A percentile compares a stretch with the other conserved stretches of the same genome.
phyloP scores from a whole-genome alignment of 176 grass and related monocot species.

The Cymbopogon citratus region DNA sequence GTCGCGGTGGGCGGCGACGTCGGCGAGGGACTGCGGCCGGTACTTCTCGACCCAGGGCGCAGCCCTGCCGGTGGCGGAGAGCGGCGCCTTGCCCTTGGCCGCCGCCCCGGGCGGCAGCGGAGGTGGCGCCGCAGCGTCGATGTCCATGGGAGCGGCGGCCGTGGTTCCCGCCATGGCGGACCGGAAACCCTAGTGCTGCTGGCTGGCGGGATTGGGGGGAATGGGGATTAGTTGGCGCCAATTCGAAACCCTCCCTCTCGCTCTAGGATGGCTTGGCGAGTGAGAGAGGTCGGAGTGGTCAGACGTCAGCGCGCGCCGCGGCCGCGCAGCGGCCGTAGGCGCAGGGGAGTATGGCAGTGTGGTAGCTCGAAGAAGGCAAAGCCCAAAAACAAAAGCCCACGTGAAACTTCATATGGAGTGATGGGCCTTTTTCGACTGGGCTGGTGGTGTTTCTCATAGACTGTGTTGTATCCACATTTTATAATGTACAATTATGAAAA shows the following conservation, averaged over 20 bases:
- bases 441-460: background rate
- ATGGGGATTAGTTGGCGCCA: slow-evolving; percentile 47
- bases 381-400: background rate
- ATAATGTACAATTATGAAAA: too few relatives aligned
- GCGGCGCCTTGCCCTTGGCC: slow-evolving; percentile 50
- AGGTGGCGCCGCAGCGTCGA: slow-evolving; percentile 50
- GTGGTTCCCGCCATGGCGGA: slow-evolving; percentile 46
- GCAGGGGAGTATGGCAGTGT: too few relatives aligned
- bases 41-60: slow-evolving; percentile 97
- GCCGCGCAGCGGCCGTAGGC: background rate
- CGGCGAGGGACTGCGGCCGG: slow-evolving; percentile 81
- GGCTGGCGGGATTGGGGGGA: slow-evolving; percentile 6
- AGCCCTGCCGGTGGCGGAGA: slow-evolving; percentile 44
- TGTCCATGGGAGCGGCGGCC: slow-evolving; percentile 70
- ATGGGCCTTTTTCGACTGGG: background rate
- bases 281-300: background rate
- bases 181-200: slow-evolving; percentile 38
- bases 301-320: background rate
- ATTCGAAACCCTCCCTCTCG: slow-evolving; percentile 40
- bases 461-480: too few relatives aligned
- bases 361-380: background rate
- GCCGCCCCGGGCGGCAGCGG: background rate
- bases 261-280: background rate
- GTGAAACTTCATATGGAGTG: too few relatives aligned
- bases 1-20: slow-evolving; percentile 93